Percentiles rank a stretch among this genome's conserved stretches.
phyloP scores from a whole-genome alignment of 768 basidiomycete species.

The Amylocystis lapponica region DNA sequence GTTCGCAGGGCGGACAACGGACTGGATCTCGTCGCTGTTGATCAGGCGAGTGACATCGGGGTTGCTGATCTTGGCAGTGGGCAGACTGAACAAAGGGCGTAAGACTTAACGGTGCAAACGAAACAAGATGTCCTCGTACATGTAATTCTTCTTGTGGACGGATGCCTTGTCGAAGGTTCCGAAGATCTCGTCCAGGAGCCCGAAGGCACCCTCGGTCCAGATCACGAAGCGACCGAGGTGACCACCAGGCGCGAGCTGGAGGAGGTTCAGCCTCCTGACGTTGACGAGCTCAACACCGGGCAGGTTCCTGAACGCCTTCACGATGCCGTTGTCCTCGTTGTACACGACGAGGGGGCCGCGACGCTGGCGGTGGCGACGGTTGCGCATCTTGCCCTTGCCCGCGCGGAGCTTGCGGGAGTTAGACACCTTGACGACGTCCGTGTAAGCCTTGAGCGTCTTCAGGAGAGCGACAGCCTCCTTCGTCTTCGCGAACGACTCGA shows the following conservation, averaged over 20 bases:
- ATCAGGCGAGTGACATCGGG: slow-evolving; percentile 96
- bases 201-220: slow-evolving; percentile 96
- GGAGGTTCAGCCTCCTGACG: slow-evolving; percentile 90
- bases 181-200: slow-evolving; percentile 88
- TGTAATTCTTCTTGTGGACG: slow-evolving; percentile 81
- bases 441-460: slow-evolving; percentile 83
- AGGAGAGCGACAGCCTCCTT: slow-evolving; percentile 94
- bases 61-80: slow-evolving; percentile 94
- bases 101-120: neutral
- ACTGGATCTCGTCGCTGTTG: slow-evolving; percentile 98
- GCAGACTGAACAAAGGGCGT: slow-evolving; percentile 50
- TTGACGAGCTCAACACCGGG: slow-evolving; percentile 97
- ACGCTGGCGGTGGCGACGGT: slow-evolving; percentile 94
- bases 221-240: slow-evolving; percentile 98
- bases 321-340: slow-evolving; percentile 95
- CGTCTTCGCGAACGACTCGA: slow-evolving; percentile 92
- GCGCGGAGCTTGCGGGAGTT: slow-evolving; percentile 96
- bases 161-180: slow-evolving; percentile 92
- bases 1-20: slow-evolving; percentile 88
- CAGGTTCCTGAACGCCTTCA: slow-evolving; percentile 97
- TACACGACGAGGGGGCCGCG: slow-evolving; percentile 97
- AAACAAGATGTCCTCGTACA: slow-evolving; percentile 40
- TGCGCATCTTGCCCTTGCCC: slow-evolving; percentile 95
- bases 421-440: slow-evolving; percentile 94
- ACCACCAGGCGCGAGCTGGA: slow-evolving; percentile 98